These are phyloP conservation scores for Colletotrichum australisinense DNA, from an alignment of 2,329 filamentous ascomycete genomes.

Conservation along the genomic window DNA sequence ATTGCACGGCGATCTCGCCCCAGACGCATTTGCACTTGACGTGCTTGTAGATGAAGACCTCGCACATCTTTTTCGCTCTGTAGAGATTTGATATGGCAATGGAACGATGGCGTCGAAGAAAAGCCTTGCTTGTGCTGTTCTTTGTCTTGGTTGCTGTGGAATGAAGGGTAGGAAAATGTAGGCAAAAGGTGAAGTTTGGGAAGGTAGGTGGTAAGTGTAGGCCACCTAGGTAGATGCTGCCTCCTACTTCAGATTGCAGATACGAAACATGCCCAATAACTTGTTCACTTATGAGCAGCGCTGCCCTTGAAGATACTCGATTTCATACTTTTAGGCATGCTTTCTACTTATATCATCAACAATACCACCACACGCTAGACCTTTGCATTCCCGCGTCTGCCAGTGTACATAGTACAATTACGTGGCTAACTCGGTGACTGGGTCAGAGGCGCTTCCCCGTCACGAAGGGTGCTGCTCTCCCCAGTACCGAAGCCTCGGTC, in stretches of 20 bases:
- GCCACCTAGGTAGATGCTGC: not conserved
- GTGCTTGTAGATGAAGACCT: constrained; percentile 59
- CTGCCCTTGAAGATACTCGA: not conserved
- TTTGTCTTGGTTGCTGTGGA: not conserved
- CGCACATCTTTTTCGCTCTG: constrained; percentile 54
- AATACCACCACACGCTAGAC: not conserved
- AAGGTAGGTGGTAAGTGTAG: not conserved
- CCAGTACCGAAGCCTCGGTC: constrained; percentile 42
- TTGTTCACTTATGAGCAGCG: not conserved
- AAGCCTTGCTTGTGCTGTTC: not conserved
- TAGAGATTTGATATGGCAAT: not conserved
- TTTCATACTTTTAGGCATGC: not conserved
- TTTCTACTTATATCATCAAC: not conserved
- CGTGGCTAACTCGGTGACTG: constrained; percentile 43
- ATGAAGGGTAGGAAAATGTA: not conserved
- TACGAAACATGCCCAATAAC: not conserved
- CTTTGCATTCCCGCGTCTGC: not conserved
- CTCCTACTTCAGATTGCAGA: not conserved
- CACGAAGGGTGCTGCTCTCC: constrained; percentile 42
- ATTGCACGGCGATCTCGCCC: constrained; percentile 59
- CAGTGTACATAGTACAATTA: too few species aligned
- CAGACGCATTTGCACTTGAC: constrained; percentile 64
- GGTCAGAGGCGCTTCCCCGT: constrained; percentile 42
- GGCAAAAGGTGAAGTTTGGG: not conserved
- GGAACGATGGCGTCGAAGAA: not conserved